Percentiles rank a stretch among this genome's conserved stretches.
Conservation (phyloP, 192 early-diverging fungal genomes). For the Rhizoclosmatium sp. region DNA sequence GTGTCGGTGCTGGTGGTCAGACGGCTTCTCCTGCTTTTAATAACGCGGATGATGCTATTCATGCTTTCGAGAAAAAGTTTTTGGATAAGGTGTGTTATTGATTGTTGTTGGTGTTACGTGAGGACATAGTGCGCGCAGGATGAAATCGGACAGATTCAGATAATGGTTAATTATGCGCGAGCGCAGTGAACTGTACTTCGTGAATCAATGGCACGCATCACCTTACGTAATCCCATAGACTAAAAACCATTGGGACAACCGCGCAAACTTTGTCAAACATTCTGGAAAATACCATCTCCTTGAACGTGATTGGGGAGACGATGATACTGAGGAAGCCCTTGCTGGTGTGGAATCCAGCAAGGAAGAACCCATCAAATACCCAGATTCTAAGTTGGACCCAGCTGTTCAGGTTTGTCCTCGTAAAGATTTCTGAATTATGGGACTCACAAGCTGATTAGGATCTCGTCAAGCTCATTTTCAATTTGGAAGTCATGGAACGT, state of each 20-base stretch:
- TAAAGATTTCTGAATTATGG: neutral
- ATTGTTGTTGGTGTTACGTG: no score
- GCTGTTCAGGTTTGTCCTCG: slow-evolving; percentile 21
- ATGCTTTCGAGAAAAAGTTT: slow-evolving; percentile 71
- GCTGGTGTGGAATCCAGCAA: neutral
- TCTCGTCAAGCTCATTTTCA: slow-evolving; percentile 74
- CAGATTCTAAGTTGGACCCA: slow-evolving; percentile 54
- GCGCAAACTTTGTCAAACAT: slow-evolving; percentile 60
- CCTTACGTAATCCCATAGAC: slow-evolving; percentile 50
- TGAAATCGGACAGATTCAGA: no score
- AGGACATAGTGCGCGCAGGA: no score
- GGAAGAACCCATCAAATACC: slow-evolving; percentile 34
- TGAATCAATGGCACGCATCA: neutral
- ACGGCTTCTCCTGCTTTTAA: slow-evolving; percentile 32
- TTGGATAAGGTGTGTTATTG: slow-evolving; percentile 56
- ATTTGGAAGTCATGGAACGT: slow-evolving; percentile 64
- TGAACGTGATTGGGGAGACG: slow-evolving; percentile 71
- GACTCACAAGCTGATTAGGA: slow-evolving; percentile 39
- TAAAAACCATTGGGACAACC: slow-evolving; percentile 68
- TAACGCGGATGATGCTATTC: slow-evolving; percentile 45
- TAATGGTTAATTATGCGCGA: no score
- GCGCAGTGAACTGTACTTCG: neutral
- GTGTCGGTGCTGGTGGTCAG: slow-evolving; percentile 72
- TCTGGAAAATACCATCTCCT: slow-evolving; percentile 70
- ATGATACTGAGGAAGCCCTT: slow-evolving; percentile 50